phyloP scores from a whole-genome alignment of 1,284 basidiomycete genomes.

The Cryptococcus floricola region DNA sequence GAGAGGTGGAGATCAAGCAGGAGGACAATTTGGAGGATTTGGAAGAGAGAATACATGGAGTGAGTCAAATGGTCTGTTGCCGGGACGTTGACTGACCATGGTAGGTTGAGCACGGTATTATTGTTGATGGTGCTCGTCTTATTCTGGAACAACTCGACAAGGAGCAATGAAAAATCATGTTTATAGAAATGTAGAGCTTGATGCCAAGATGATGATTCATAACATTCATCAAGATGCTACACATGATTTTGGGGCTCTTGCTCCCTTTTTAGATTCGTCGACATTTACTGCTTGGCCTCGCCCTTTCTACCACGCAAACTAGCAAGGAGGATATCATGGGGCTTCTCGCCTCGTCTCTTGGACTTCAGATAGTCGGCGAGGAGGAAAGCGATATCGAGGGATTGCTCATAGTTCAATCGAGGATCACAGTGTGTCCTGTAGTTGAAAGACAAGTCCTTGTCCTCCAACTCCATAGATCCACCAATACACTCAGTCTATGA shows the following conservation, averaged over 20 bases:
- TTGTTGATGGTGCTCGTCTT: conserved; percentile 74
- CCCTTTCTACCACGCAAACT: conserved; percentile 19
- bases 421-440: conserved; percentile 54
- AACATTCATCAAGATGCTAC: not conserved
- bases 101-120: conserved; percentile 78
- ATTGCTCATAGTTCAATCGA: conserved; percentile 56
- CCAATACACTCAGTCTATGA: conserved; percentile 56
- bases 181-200: not conserved
- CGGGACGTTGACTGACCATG: not conserved
- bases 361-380: conserved; percentile 49
- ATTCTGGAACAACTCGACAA: conserved; percentile 56
- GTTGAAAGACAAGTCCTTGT: conserved; percentile 54
- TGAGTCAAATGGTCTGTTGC: conserved; percentile 17
- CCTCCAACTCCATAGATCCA: conserved; percentile 56
- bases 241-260: not conserved
- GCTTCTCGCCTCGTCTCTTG: conserved; percentile 40
- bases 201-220: not conserved
- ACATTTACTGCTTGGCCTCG: not conserved
- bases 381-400: conserved; percentile 53
- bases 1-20: conserved; percentile 68
- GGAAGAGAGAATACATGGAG: conserved; percentile 70
- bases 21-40: conserved; percentile 72
- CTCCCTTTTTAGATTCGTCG: not conserved
- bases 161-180: conserved; percentile 9
- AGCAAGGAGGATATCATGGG: conserved; percentile 36